Evolutionary conservation across 306 rosid species (phyloP).

Genomic region (Begonia loranthoides): DNA sequence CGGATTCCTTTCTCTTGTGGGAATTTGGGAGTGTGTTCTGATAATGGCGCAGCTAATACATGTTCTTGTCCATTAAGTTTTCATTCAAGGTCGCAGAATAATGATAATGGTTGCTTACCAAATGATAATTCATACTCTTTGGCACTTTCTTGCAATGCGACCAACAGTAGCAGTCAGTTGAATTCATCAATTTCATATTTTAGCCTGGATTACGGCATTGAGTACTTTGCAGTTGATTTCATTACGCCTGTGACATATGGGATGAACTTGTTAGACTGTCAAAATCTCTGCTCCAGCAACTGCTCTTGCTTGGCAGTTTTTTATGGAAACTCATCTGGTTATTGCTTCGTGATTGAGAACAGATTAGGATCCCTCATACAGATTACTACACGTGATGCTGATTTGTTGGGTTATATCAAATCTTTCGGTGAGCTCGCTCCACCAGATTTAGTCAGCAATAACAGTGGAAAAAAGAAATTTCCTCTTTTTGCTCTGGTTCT

Average conservation of each 20-base stretch:
- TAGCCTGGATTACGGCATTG: constrained; percentile 34
- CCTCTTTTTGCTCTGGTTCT: constrained; percentile 51
- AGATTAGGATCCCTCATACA: constrained; percentile 49
- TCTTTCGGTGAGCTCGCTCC: constrained; percentile 13
- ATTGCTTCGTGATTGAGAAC: constrained; percentile 49
- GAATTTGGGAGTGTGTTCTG: constrained; percentile 43
- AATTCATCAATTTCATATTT: constrained; percentile 48
- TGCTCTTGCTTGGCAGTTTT: constrained; percentile 81
- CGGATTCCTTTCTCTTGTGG: constrained; percentile 60
- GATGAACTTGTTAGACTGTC: constrained; percentile 39
- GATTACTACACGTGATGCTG: constrained; percentile 12
- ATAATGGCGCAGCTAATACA: constrained; percentile 18
- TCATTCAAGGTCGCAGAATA: constrained; percentile 23
- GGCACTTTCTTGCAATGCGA: constrained; percentile 37
- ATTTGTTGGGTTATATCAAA: constrained; percentile 50
- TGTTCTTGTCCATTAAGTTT: constrained; percentile 74
- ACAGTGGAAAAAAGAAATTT: constrained; percentile 14
- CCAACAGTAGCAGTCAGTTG: constrained; percentile 8
- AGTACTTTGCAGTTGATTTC: constrained; percentile 41
- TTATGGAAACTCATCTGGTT: constrained; percentile 40
- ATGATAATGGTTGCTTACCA: constrained; percentile 41
- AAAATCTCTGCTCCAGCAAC: constrained; percentile 43
- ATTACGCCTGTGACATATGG: constrained; percentile 27
- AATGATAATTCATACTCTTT: constrained; percentile 37
- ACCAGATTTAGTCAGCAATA: not conserved